These are phyloP conservation scores for Cytospora mali DNA, from an alignment of 2,329 filamentous ascomycete genomes.

Conservation along the genomic window DNA sequence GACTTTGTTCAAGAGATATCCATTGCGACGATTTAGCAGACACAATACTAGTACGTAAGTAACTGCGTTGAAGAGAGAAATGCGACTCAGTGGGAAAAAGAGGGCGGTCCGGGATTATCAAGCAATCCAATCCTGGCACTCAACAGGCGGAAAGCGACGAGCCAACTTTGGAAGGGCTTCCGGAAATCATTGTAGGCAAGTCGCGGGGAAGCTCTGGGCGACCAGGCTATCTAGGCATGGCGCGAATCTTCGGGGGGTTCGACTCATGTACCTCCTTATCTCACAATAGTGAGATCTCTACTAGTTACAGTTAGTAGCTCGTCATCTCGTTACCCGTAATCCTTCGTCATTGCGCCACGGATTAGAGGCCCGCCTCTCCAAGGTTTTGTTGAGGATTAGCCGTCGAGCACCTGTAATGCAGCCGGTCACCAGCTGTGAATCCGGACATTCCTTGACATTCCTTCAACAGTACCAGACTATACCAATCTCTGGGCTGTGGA, in stretches of 20 bases:
- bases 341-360: background rate
- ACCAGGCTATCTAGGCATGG: slow-evolving; percentile 6
- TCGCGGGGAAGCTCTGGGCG: slow-evolving; percentile 14
- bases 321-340: too few relatives aligned
- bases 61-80: slow-evolving; percentile 7
- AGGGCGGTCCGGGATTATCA: slow-evolving; percentile 17
- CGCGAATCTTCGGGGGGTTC: slow-evolving; percentile 6
- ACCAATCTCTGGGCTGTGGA: too few relatives aligned
- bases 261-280: slow-evolving; percentile 9
- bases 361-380: too few relatives aligned
- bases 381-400: slow-evolving; percentile 35
- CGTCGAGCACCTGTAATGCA: background rate
- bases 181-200: background rate
- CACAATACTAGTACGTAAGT: slow-evolving; percentile 18
- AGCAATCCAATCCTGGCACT: background rate
- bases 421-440: slow-evolving; percentile 2
- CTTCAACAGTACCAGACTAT: too few relatives aligned
- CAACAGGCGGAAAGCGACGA: too few relatives aligned
- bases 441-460: background rate
- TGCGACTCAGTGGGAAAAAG: background rate
- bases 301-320: slow-evolving; percentile 1
- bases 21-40: slow-evolving; percentile 25
- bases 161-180: background rate
- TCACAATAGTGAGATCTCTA: background rate
- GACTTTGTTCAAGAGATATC: slow-evolving; percentile 27